Conservation (phyloP, 768 basidiomycete genomes). For the Mycena capillaripes region DNA sequence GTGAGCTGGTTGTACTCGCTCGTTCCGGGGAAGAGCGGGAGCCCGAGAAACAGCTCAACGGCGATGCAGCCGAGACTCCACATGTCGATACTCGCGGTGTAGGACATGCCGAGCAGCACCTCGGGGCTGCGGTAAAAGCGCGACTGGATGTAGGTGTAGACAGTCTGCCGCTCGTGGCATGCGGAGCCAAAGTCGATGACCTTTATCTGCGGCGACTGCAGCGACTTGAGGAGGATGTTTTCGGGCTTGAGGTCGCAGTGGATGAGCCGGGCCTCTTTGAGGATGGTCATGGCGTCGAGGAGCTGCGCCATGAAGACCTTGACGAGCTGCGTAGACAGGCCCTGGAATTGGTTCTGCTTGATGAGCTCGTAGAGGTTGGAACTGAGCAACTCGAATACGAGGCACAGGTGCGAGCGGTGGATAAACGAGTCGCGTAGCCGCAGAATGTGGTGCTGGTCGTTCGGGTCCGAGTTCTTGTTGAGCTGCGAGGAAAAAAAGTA, state of each 20-base stretch:
- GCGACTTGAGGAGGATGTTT: constrained; percentile 97
- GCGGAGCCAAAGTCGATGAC: constrained; percentile 99
- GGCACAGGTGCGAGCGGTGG: constrained; percentile 95
- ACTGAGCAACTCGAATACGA: constrained; percentile 97
- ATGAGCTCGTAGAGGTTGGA: constrained; percentile 99
- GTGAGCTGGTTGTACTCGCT: constrained; percentile 99
- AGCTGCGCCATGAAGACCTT: constrained; percentile 98
- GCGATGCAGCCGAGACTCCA: constrained; percentile 99
- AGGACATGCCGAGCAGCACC: constrained; percentile 94
- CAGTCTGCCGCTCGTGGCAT: constrained; percentile 99
- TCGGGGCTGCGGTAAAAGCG: constrained; percentile 99
- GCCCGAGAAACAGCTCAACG: constrained; percentile 95
- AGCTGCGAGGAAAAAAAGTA: constrained; percentile 62
- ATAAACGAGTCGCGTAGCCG: constrained; percentile 97
- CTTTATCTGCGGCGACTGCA: constrained; percentile 98
- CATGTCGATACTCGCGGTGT: constrained; percentile 98
- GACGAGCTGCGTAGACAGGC: constrained; percentile 95
- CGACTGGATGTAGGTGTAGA: constrained; percentile 99
- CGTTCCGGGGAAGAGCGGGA: constrained; percentile 97
- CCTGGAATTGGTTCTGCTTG: constrained; percentile 99
- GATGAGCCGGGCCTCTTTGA: constrained; percentile 96
- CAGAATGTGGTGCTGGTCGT: constrained; percentile 96
- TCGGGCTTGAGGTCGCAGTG: constrained; percentile 99
- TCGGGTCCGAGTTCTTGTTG: constrained; percentile 93
- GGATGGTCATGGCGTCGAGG: constrained; percentile 89